Evolutionary conservation across 2,329 filamentous ascomycete genomes (phyloP).

Genomic region (Claviceps digitariae): DNA sequence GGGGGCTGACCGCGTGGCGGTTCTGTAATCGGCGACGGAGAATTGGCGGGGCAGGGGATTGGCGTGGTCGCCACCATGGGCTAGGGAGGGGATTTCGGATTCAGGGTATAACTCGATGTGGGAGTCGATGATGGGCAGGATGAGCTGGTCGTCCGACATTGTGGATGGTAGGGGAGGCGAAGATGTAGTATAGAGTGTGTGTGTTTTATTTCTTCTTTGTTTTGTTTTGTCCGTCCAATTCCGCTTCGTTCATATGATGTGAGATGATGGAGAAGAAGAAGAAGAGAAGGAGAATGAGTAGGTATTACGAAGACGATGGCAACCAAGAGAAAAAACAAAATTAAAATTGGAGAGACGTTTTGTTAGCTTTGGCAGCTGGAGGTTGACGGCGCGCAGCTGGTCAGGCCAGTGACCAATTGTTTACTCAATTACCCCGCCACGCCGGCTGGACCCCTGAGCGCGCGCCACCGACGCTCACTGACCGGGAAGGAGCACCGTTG

Average conservation of each 20-base stretch:
- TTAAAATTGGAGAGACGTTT: not conserved
- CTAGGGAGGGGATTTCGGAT: constrained; percentile 50
- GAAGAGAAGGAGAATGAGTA: not conserved
- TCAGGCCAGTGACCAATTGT: too few relatives aligned
- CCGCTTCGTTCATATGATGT: not conserved
- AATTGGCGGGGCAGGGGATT: constrained; percentile 49
- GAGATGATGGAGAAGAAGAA: not conserved
- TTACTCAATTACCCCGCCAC: constrained; percentile 2
- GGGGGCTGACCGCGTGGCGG: constrained; percentile 25
- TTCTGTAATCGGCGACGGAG: constrained; percentile 49
- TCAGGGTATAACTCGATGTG: constrained; percentile 81
- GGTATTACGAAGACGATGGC: not conserved
- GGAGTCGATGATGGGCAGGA: constrained; percentile 63
- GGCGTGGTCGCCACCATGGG: constrained; percentile 49
- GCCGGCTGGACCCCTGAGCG: not conserved
- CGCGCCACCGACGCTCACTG: too few relatives aligned
- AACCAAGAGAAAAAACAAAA: not conserved
- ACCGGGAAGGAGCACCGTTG: too few relatives aligned
- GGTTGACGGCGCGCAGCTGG: not conserved
- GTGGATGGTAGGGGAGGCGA: constrained; percentile 2
- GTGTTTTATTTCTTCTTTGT: too few relatives aligned
- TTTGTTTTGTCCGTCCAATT: too few relatives aligned
- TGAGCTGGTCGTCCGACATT: constrained; percentile 25
- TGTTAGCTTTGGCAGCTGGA: not conserved
- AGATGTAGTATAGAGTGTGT: too few relatives aligned